Percentiles rank a stretch among this genome's conserved stretches.
These are phyloP conservation scores for Ramularia endophylla DNA, from an alignment of 2,329 filamentous ascomycete species.

Conservation along the genomic window DNA sequence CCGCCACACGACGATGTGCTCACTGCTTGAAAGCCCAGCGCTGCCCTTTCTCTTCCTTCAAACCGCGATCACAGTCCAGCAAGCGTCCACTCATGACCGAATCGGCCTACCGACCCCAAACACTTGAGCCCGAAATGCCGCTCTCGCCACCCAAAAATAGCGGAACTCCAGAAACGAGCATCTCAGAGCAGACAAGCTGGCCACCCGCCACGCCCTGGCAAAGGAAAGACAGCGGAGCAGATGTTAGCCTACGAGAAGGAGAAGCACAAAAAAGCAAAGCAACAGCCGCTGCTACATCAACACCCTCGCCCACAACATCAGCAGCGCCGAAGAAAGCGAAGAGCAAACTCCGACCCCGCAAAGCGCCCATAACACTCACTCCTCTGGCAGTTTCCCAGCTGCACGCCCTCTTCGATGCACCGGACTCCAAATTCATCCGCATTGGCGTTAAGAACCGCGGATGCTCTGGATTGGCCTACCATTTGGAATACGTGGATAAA, in stretches of 20 bases:
- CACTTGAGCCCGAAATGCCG: constrained; percentile 51
- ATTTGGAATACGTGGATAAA: constrained; percentile 93
- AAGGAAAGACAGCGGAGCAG: constrained; percentile 32
- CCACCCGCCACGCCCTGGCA: constrained; percentile 43
- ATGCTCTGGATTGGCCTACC: constrained; percentile 88
- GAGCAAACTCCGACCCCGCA: constrained; percentile 69
- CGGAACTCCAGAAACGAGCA: constrained; percentile 56
- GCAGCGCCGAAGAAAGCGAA: constrained; percentile 40
- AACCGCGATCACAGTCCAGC: constrained; percentile 40
- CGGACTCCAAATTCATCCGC: constrained; percentile 86
- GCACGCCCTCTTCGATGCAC: constrained; percentile 69
- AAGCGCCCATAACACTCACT: constrained; percentile 86
- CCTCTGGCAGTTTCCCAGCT: constrained; percentile 74
- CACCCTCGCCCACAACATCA: constrained; percentile 17
- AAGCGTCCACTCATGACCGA: constrained; percentile 60
- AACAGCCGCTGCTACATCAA: constrained; percentile 27
- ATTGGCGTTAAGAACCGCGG: constrained; percentile 92
- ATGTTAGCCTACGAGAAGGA: constrained; percentile 51
- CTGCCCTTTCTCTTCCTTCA: constrained; percentile 41
- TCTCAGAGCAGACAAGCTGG: constrained; percentile 47
- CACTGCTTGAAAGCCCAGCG: constrained; percentile 36
- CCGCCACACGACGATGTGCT: constrained; percentile 31
- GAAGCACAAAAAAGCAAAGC: constrained; percentile 62
- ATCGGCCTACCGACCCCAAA: constrained; percentile 57
- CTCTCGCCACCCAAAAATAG: constrained; percentile 51